Evolutionary conservation across 352 stramenopile species (phyloP).

Genomic region (Phytophthora litchii): DNA sequence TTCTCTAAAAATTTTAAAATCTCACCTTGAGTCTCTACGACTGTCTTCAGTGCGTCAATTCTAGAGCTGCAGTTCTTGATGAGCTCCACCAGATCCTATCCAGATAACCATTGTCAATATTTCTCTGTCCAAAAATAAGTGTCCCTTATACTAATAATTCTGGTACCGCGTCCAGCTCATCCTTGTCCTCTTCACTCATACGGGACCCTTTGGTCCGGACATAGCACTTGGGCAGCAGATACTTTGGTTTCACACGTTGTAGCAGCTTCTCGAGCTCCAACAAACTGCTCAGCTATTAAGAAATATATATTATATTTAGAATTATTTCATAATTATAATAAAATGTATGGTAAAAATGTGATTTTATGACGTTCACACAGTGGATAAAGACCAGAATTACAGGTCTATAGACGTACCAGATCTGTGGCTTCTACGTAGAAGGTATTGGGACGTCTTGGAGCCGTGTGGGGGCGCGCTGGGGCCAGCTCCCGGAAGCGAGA

Average conservation of each 20-base stretch:
- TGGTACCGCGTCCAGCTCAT: conserved; percentile 71
- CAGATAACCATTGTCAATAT: background rate
- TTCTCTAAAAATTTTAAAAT: conserved; percentile 8
- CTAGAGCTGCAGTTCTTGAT: conserved; percentile 69
- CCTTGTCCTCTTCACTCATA: conserved; percentile 80
- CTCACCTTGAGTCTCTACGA: conserved; percentile 37
- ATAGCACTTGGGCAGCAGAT: conserved; percentile 64
- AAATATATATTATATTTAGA: conserved; percentile 2
- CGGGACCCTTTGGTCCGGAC: conserved; percentile 60
- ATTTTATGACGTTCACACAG: conserved; percentile 5
- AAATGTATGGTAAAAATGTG: background rate
- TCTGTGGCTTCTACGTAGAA: conserved; percentile 39
- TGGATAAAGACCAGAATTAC: background rate
- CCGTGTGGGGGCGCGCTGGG: conserved; percentile 8
- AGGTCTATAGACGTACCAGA: conserved; percentile 28
- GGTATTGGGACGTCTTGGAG: background rate
- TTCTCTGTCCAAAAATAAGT: conserved; percentile 6
- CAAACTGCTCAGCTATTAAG: conserved; percentile 50
- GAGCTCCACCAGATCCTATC: conserved; percentile 75
- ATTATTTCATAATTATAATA: too few species aligned
- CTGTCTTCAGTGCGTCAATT: conserved; percentile 62
- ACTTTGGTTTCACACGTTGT: conserved; percentile 50
- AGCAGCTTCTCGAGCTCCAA: conserved; percentile 64
- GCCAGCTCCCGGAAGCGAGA: conserved; percentile 42
- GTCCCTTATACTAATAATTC: background rate